Base-by-base conservation (phyloP, 1,139 yeast species). In the Yamadazyma oceani region DNA sequence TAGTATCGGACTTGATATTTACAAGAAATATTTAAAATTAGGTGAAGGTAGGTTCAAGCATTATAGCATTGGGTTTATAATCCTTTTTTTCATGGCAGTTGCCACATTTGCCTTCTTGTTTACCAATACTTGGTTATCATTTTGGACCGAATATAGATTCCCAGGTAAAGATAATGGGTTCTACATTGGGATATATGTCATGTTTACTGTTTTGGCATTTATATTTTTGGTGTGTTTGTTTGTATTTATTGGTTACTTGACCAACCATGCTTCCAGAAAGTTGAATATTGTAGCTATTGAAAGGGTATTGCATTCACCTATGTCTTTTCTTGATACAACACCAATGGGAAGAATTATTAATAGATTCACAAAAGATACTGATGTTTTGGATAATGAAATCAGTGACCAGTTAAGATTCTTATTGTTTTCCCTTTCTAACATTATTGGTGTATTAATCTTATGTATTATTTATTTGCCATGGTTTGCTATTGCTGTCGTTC, bases 41-140 rank as follows among this genome's bases (percentile, higher is more conserved):
- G 94, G 92, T 4, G 73, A 83, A 38, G 86, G 80, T 14, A 49
- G 52, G 5, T 53, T 75, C 34, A 40, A 35, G 19, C 40, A 39
- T 26, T 69, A 46, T 11, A 42, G 44, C 52, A 39, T 24, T 28
- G 21, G 15, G 32, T 15, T 28, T 22, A 4, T 35, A 27, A 15
- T 36, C 31, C 26, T 44, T 46, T 26, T 53, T 57, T 17, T 49
- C 14, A 41, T 59, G 44, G 76, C 12, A 60, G 55, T 75, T 4
- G 49, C 80, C 7, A 76, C 88, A 0, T 87, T 85, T 54, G 69
- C 75, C 45, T 73, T 70, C 41, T 60, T 85, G 31, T 84, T 86
- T 56, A 72, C 86, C 28, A 85, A 84, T 49, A 82, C 84, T 19
- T 89, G 96, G 95, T 68, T 89, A 44, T 82, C 96, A 1, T 89